These are phyloP conservation scores for Solanum ossicruentum DNA, from an alignment of 257 asterid genomes.

Conservation along the genomic window DNA sequence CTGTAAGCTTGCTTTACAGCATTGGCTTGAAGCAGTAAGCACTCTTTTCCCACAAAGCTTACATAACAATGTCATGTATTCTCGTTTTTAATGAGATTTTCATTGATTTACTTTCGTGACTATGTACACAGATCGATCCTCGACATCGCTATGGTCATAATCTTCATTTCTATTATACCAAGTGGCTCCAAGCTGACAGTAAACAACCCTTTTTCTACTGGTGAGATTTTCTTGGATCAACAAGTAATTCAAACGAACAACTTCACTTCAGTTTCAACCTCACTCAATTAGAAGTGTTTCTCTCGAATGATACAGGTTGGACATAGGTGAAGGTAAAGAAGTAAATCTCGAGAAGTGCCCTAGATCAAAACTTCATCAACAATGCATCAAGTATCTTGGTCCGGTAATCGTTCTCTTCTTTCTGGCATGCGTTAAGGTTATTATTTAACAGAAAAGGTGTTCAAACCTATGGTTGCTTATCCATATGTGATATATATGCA, in stretches of 20 bases:
- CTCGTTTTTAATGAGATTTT: neutral
- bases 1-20: constrained; percentile 77
- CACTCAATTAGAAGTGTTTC: neutral
- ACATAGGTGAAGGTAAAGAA: constrained; percentile 77
- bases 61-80: neutral
- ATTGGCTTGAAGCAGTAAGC: constrained; percentile 95
- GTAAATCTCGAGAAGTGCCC: constrained; percentile 66
- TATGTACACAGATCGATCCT: constrained; percentile 52
- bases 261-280: neutral
- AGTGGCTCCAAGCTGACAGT: constrained; percentile 74
- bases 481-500: neutral
- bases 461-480: neutral
- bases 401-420: constrained; percentile 38
- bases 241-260: neutral
- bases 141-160: constrained; percentile 91
- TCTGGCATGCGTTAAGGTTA: neutral
- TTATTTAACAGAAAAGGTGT: neutral
- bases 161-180: constrained; percentile 56
- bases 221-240: constrained; percentile 19
- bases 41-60: neutral
- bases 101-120: neutral
- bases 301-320: constrained; percentile 36
- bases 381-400: constrained; percentile 85
- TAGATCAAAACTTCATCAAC: constrained; percentile 63
- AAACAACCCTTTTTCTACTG: constrained; percentile 84